phyloP scores from a whole-genome alignment of 2,329 filamentous ascomycete species.

The Ascochyta lentis region DNA sequence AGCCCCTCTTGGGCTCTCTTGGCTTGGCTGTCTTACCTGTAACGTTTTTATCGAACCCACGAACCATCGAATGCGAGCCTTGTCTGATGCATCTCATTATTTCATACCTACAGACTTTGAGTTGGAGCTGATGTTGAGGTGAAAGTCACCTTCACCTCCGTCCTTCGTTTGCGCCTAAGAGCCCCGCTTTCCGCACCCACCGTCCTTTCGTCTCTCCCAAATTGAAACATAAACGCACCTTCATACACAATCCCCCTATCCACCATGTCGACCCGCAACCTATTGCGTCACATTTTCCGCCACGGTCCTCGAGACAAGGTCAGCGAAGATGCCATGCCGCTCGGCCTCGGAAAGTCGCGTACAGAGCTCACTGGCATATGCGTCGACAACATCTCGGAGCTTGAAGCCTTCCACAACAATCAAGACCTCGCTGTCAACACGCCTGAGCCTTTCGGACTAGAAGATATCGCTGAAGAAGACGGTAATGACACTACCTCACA shows the following conservation, averaged over 20 bases:
- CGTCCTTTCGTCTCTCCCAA: not conserved
- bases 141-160: not conserved
- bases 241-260: not conserved
- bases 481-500: not conserved
- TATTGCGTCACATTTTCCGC: slow-evolving; percentile 28
- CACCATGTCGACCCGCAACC: slow-evolving; percentile 4
- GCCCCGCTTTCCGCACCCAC: not conserved
- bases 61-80: too few species aligned
- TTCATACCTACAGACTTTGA: too few species aligned
- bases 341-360: not conserved
- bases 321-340: not conserved
- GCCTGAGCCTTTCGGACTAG: slow-evolving; percentile 1
- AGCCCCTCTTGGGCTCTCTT: too few species aligned
- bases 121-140: not conserved
- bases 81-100: too few species aligned
- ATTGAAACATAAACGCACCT: not conserved
- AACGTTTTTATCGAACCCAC: too few species aligned
- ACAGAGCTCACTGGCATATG: too few species aligned
- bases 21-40: too few species aligned
- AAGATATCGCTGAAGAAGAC: slow-evolving; percentile 6
- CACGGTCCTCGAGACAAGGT: slow-evolving; percentile 7
- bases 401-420: not conserved
- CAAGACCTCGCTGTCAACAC: not conserved
- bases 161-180: not conserved
- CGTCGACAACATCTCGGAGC: not conserved